Conservation (phyloP, 2,329 filamentous ascomycete species). For the Diaporthe ilicicola region DNA sequence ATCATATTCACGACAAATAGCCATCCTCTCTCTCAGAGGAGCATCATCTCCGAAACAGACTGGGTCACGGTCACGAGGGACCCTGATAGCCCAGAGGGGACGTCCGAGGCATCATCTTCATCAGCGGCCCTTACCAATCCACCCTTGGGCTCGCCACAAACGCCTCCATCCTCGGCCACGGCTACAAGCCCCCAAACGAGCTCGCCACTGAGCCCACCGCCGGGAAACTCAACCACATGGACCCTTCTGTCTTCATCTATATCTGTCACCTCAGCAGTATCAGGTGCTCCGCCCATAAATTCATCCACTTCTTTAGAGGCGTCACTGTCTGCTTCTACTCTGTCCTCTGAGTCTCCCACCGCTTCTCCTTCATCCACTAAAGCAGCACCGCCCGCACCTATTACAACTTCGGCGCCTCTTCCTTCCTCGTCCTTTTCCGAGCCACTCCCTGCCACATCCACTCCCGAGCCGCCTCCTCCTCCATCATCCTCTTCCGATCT, state of each 20-base stretch:
- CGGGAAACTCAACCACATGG: not conserved
- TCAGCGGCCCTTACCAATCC: not conserved
- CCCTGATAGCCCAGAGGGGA: not conserved
- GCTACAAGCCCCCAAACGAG: not conserved
- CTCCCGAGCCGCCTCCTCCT: not conserved
- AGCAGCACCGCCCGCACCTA: not conserved
- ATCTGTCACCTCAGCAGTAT: not conserved
- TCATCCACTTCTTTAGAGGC: not conserved
- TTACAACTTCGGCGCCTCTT: not conserved
- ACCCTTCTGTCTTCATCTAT: not conserved
- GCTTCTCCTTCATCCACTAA: not conserved
- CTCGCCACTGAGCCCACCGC: not conserved
- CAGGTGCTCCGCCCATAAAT: slow-evolving; percentile 7
- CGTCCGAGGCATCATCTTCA: not conserved
- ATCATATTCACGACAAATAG: not conserved
- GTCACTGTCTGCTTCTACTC: not conserved
- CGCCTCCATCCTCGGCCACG: not conserved
- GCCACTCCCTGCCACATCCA: no score
- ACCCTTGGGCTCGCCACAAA: not conserved
- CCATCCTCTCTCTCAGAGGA: not conserved
- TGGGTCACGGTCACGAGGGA: slow-evolving; percentile 12
- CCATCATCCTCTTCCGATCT: not conserved
- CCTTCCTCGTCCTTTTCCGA: not conserved
- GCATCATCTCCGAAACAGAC: slow-evolving; percentile 5
- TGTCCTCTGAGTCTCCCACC: not conserved